Evolutionary conservation across 2,329 filamentous ascomycete species (phyloP).

Genomic region (Drechslerella dactyloides): DNA sequence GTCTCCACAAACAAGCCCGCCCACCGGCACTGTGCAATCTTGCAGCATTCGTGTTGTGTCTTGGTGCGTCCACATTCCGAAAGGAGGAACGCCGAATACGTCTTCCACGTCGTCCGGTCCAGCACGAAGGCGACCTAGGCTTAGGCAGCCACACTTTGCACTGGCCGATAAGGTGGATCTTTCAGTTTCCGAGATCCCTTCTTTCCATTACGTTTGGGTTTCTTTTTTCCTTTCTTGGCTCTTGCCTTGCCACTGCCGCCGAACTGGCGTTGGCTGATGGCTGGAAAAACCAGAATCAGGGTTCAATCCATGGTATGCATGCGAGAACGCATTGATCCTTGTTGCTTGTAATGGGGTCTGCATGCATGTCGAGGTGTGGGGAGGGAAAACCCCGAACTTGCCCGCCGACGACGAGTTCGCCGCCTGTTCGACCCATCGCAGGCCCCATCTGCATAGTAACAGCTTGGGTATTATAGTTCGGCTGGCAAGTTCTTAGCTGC

Average conservation of each 20-base stretch:
- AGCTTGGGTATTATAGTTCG: not conserved
- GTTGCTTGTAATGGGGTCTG: constrained; percentile 34
- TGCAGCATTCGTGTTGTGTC: constrained; percentile 18
- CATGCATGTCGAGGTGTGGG: constrained; percentile 43
- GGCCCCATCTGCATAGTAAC: not conserved
- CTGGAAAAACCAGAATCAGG: constrained; percentile 44
- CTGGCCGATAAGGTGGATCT: constrained; percentile 49
- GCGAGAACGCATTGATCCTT: constrained; percentile 43
- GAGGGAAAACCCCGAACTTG: constrained; percentile 33
- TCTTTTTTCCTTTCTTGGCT: not conserved
- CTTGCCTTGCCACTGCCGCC: constrained; percentile 38
- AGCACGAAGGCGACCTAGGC: constrained; percentile 46
- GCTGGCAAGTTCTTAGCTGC: constrained; percentile 1
- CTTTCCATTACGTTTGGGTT: constrained; percentile 15
- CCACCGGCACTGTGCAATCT: constrained; percentile 33
- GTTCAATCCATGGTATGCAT: constrained; percentile 50
- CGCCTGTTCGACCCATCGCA: not conserved
- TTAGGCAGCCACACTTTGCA: constrained; percentile 51
- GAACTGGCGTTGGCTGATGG: constrained; percentile 19
- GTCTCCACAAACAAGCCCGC: constrained; percentile 40
- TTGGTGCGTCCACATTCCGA: constrained; percentile 49
- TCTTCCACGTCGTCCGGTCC: constrained; percentile 23
- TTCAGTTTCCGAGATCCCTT: constrained; percentile 39
- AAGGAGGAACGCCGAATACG: constrained; percentile 50
- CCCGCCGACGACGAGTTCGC: constrained; percentile 4